phyloP scores from a whole-genome alignment of 768 basidiomycete species.

The Leccinum variicolor region DNA sequence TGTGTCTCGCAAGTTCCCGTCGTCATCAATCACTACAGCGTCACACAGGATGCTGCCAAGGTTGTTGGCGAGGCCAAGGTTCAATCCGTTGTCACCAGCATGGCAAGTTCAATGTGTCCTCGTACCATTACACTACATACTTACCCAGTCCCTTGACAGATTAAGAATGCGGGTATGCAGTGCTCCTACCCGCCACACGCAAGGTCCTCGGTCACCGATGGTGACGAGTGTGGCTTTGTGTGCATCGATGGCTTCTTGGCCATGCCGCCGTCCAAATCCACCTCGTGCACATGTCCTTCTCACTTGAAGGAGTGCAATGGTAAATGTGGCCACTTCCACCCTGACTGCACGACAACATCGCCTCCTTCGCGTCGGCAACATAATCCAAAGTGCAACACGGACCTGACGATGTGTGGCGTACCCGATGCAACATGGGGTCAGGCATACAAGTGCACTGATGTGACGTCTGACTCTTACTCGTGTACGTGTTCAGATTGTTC shows the following conservation, averaged over 20 bases:
- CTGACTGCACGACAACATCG: slow-evolving; percentile 15
- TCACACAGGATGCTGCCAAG: slow-evolving; percentile 20
- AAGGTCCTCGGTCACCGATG: slow-evolving; percentile 11
- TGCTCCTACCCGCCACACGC: slow-evolving; percentile 35
- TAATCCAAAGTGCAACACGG: slow-evolving; percentile 19
- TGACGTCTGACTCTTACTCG: slow-evolving; percentile 20
- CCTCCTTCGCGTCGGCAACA: slow-evolving; percentile 18
- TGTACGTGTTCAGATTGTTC: slow-evolving; percentile 25
- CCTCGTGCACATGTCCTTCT: slow-evolving; percentile 28
- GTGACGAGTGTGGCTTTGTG: slow-evolving; percentile 27
- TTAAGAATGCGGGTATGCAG: slow-evolving; percentile 17
- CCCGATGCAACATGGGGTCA: slow-evolving; percentile 9
- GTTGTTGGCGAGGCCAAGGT: slow-evolving; percentile 25
- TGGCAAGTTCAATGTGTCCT: slow-evolving; percentile 17
- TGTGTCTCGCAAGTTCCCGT: slow-evolving; percentile 27
- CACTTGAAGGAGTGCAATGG: slow-evolving; percentile 29
- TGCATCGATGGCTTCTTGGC: slow-evolving; percentile 29
- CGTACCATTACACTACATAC: background rate
- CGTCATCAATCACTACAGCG: slow-evolving; percentile 23
- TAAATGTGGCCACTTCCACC: slow-evolving; percentile 25
- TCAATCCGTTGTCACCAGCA: slow-evolving; percentile 10
- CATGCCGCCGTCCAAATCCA: slow-evolving; percentile 14
- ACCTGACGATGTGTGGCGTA: slow-evolving; percentile 27
- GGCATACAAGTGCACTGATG: slow-evolving; percentile 32
- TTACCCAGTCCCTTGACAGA: slow-evolving; percentile 13